Base-by-base conservation (phyloP, 305 asterid species). In the Fraxinus baroniana region DNA sequence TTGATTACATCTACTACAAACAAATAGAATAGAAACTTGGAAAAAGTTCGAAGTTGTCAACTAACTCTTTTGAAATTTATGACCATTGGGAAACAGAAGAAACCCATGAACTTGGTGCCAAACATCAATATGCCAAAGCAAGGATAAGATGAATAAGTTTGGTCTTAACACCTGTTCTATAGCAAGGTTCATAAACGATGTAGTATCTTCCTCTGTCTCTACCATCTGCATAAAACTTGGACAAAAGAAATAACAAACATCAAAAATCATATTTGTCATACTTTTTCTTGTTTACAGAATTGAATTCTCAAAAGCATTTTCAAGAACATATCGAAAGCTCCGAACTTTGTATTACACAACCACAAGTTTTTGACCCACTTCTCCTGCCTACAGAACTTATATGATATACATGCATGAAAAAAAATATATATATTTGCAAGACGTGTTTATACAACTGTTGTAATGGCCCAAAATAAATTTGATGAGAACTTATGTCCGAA, bases 131-230 rank as follows among this genome's bases (percentile, higher is more conserved):
- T 24, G 72, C 22, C 70, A 41, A 72, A 35, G 72, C 5, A 26
- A 18, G 41, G 41, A 82, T 73, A 77, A 66, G 44, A 83, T n/a
- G 82, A 33, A 28, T 26, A 52, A 17, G 71, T 28, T 5, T 12
- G 8, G 73, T 2, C 24, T 35, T 8, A 39, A 57, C 33, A 90
- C 94, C 93, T 91, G 92, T 80, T 88, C 86, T 22, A 91, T 83
- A 73, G 93, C 92, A 64, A 90, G 92, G 73, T 85, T 88, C 93
- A 91, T 91, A 82, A 84, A 90, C 10, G 66, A 82, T 85, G 72
- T 79, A 32, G 72, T 57, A 39, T 88, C 87, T 20, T 79, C 60
- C 74, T 49, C 74, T 80, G 62, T 75, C 72, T 62, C 83, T 80
- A 49, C 83, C 93, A 91, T 90, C 90, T 87, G 78, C 7, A 78